Conservation (phyloP, 176 grass and related monocot species). For the Oryza coarctata region DNA sequence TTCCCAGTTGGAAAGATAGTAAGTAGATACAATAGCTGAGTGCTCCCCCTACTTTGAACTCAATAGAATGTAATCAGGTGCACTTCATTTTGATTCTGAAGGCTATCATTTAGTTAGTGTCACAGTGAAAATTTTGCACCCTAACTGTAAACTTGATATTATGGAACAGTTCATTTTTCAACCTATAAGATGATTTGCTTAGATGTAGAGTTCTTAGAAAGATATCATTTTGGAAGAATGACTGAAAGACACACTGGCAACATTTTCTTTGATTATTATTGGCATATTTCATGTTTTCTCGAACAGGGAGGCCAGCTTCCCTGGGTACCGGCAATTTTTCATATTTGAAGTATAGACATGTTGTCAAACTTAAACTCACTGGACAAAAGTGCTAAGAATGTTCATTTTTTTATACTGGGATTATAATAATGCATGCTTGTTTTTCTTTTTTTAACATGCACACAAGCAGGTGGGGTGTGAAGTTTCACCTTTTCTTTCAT, state of each 20-base stretch:
- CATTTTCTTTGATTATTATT: no score
- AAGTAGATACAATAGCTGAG: conserved; percentile 43
- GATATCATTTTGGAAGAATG: background rate
- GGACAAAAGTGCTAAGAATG: background rate
- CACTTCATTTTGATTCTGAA: conserved; percentile 36
- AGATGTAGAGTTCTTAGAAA: background rate
- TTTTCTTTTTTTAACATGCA: background rate
- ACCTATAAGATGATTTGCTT: background rate
- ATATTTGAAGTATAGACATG: background rate
- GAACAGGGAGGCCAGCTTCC: background rate
- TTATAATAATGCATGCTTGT: no score
- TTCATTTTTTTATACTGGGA: background rate
- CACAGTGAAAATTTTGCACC: background rate
- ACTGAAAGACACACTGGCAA: no score
- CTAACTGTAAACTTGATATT: conserved; percentile 25
- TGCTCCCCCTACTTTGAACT: conserved; percentile 21
- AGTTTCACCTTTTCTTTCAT: background rate
- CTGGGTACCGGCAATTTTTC: background rate
- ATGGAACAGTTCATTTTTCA: background rate
- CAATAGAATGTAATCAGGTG: conserved; percentile 12
- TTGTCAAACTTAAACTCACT: background rate
- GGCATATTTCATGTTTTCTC: background rate
- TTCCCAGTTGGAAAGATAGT: conserved; percentile 97
- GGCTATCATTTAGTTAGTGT: conserved; percentile 29
- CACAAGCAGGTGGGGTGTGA: background rate